Evolutionary conservation across 148 eudicot genomes (phyloP).

Genomic region (Vaccinium myrtillus): DNA sequence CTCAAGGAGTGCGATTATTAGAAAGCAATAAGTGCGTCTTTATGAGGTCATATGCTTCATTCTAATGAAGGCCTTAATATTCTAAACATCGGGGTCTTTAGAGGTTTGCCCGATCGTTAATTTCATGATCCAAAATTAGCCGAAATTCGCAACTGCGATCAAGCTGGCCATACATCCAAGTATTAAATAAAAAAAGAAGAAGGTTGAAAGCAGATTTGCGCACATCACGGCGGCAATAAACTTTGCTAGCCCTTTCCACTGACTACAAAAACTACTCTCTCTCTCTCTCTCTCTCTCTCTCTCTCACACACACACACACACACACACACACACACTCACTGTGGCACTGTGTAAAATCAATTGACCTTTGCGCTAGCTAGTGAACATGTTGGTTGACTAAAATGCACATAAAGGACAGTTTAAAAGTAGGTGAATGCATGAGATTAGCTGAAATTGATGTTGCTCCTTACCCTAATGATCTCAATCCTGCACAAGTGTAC

Average conservation of each 20-base stretch:
- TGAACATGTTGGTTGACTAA: not conserved
- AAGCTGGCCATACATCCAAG: too few species aligned
- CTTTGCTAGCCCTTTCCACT: not conserved
- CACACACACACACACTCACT: too few species aligned
- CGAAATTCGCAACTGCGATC: too few species aligned
- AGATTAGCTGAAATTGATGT: conserved; percentile 10
- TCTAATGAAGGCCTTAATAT: too few species aligned
- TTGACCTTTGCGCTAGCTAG: not conserved
- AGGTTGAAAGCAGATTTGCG: not conserved
- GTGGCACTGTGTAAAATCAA: not conserved
- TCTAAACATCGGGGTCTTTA: fast-evolving
- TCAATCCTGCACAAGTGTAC: not conserved
- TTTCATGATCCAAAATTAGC: too few species aligned
- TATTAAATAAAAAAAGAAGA: too few species aligned
- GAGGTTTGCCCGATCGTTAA: too few species aligned
- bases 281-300: conserved; percentile 8
- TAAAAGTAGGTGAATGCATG: not conserved
- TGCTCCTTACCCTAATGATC: conserved; percentile 5
- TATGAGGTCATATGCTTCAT: too few species aligned
- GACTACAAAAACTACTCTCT: not conserved
- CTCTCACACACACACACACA: too few species aligned
- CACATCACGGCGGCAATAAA: not conserved
- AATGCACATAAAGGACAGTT: not conserved
- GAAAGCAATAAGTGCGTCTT: too few species aligned
- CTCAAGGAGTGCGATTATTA: too few species aligned